Evolutionary conservation across 441 rosid species (phyloP), one percentile per base, ranked within the genome.

Genomic region (Syzygium syzygioides): DNA sequence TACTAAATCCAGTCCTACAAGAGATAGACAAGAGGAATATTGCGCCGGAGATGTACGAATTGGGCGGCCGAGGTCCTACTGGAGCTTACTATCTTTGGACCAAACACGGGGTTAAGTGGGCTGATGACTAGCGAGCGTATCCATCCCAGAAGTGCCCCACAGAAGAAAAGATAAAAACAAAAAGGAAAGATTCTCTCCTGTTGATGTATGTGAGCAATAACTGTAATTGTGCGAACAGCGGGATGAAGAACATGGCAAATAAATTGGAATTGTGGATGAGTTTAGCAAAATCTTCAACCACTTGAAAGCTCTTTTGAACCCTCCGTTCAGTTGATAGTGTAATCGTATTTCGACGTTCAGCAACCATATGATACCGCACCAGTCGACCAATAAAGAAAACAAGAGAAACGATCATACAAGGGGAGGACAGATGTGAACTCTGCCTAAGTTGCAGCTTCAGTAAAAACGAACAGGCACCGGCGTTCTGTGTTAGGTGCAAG

Each of bases 21-120:
- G 97, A 94, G 91, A 92, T 97, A 86, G 97, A 96, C 90, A 91
- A 90, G 94, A 92, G 92, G 20, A 92, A 91, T 86, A 93, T 92
- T 17, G 91, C 93, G 19, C 97, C 96, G 2, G 98, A 96, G 92
- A 92, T 93, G 11, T 94, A 94, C 28, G 96, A 95, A 89, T 89
- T 93, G 68, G 99, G 99, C 79, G 96, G 98, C 86, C 93, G 97
- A 89, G 98, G 96, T 86, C 98, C 98, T 3, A 89, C 94, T 76
- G 96, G 97, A 85, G 94, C 97, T 6, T 95, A 93, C 91, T 95
- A 96, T 91, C 98, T 95, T 20, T 92, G 94, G 96, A 96, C 97
- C 45, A 94, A 94, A 88, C 96, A 95, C 2, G 92, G 94, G 32
- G 96, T 94, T 80, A 92, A 91, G 28, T 95, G 98, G 98, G 92